Percentiles rank a stretch among this genome's conserved stretches.
These are phyloP conservation scores for Vicia faba DNA, from an alignment of 306 rosid genomes.

Conservation along the genomic window DNA sequence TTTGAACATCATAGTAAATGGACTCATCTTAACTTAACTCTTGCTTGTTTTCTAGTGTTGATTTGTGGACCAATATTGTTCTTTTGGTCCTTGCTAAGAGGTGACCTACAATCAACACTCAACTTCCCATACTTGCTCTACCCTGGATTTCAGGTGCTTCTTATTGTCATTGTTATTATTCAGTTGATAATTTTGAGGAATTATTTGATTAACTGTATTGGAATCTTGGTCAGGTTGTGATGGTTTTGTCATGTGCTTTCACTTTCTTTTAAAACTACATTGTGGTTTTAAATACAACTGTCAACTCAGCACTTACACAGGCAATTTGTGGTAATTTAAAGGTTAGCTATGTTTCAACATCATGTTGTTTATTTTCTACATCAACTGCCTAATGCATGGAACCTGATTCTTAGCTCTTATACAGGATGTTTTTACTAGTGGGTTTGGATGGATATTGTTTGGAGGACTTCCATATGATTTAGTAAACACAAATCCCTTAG, in stretches of 20 bases:
- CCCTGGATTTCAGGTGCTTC: slow-evolving; percentile 75
- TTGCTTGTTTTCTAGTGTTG: slow-evolving; percentile 47
- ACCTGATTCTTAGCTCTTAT: background rate
- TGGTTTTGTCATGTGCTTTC: slow-evolving; percentile 72
- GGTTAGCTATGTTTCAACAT: slow-evolving; percentile 21
- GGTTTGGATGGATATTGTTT: slow-evolving; percentile 41
- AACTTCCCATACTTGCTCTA: slow-evolving; percentile 56
- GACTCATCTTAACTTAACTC: too few species aligned
- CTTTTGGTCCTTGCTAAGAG: slow-evolving; percentile 59
- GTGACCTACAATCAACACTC: slow-evolving; percentile 55
- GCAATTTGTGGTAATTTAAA: slow-evolving; percentile 73
- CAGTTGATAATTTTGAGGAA: slow-evolving; percentile 23
- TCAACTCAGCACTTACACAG: slow-evolving; percentile 87
- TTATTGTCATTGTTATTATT: background rate
- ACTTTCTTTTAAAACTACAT: slow-evolving; percentile 75
- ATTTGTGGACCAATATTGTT: slow-evolving; percentile 72
- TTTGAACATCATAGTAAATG: too few species aligned
- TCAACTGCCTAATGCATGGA: background rate
- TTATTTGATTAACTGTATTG: slow-evolving; percentile 34
- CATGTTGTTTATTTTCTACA: background rate
- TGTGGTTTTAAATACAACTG: slow-evolving; percentile 70
- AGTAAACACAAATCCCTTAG: slow-evolving; percentile 20
- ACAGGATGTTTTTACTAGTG: slow-evolving; percentile 42
- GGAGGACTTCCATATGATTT: slow-evolving; percentile 46
- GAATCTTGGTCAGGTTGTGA: slow-evolving; percentile 62